Conservation (phyloP, 495 filamentous ascomycete species). For the Bacidia gigantensis region DNA sequence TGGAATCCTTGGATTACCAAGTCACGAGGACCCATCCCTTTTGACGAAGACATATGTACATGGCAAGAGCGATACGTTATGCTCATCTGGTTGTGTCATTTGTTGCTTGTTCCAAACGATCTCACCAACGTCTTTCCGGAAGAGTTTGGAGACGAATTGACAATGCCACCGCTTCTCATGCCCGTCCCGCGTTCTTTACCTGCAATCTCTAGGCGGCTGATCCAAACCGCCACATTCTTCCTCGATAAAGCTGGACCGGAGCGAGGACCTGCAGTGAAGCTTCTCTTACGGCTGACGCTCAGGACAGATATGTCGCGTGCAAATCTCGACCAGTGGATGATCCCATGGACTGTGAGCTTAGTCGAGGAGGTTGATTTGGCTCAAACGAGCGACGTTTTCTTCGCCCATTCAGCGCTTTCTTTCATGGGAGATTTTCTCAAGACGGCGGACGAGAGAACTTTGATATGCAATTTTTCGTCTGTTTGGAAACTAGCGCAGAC, state of each 20-base stretch:
- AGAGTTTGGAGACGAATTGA: slow-evolving; percentile 22
- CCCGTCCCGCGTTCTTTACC: slow-evolving; percentile 39
- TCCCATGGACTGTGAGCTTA: slow-evolving; percentile 51
- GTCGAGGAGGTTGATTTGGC: slow-evolving; percentile 29
- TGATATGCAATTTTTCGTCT: slow-evolving; percentile 34
- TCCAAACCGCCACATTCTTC: slow-evolving; percentile 56
- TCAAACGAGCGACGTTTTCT: slow-evolving; percentile 37
- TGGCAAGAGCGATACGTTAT: slow-evolving; percentile 89
- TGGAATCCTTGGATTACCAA: slow-evolving; percentile 24
- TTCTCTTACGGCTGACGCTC: slow-evolving; percentile 71
- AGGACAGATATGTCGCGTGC: slow-evolving; percentile 76
- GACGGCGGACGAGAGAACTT: slow-evolving; percentile 37
- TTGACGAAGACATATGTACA: slow-evolving; percentile 7
- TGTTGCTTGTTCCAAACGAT: slow-evolving; percentile 88
- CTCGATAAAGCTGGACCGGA: slow-evolving; percentile 70
- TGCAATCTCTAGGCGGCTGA: slow-evolving; percentile 51
- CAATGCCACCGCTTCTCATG: slow-evolving; percentile 18
- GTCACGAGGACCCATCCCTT: slow-evolving; percentile 23
- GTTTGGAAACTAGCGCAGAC: slow-evolving; percentile 41
- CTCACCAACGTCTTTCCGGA: slow-evolving; percentile 67
- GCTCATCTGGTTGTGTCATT: slow-evolving; percentile 83
- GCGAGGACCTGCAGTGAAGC: slow-evolving; percentile 64
- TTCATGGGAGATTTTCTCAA: slow-evolving; percentile 62
- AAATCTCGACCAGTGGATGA: slow-evolving; percentile 47
- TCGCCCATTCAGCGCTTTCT: slow-evolving; percentile 56